Evolutionary conservation across 495 filamentous ascomycete genomes (phyloP), one percentile per base, ranked within the genome.

Genomic region (Penicillium atrosanguineum): DNA sequence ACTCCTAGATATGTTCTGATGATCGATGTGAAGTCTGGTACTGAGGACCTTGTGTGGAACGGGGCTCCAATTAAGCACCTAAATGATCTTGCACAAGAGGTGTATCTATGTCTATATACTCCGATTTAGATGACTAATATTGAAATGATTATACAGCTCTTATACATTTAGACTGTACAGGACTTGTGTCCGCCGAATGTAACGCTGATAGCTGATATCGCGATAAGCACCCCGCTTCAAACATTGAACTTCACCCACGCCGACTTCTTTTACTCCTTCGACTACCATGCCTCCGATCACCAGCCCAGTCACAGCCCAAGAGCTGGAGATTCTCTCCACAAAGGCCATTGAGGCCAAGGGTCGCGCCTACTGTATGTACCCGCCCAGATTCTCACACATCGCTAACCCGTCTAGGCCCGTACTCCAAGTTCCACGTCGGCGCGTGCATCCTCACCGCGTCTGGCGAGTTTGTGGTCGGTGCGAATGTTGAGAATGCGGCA

Each of bases 361-460:
- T 8, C 69, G 73, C n/a, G 87, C 91, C 37, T 95, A 96, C 76
- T 92, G 90, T 80, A 70, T 53, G 77, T 62, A 16, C 44, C 16
- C n/a, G 7, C 28, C 7, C 18, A 18, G 7, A 8, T 36, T 19
- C 11, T 47, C n/a, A 3, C n/a, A 25, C 21, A 14, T 36, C 19
- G 8, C 34, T 38, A 25, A 48, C 20, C 16, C 16, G 23, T 34
- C 20, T 49, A 88, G 86, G 86, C 69, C 94, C 91, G 9, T 97
- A 98, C 77, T 95, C 89, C 59, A 80, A 86, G 48, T 98, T 97
- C 83, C 90, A 83, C 38, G 94, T 98, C 57, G 94, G 94, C 52
- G 86, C 88, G 43, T 84, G 86, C 29, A 71, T 98, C 48, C 83
- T 98, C 52, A 83, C 84, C 16, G 55, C 71, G 18, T 76, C 80